Conservation (phyloP, 768 basidiomycete species). For the Clavulina sp. region DNA sequence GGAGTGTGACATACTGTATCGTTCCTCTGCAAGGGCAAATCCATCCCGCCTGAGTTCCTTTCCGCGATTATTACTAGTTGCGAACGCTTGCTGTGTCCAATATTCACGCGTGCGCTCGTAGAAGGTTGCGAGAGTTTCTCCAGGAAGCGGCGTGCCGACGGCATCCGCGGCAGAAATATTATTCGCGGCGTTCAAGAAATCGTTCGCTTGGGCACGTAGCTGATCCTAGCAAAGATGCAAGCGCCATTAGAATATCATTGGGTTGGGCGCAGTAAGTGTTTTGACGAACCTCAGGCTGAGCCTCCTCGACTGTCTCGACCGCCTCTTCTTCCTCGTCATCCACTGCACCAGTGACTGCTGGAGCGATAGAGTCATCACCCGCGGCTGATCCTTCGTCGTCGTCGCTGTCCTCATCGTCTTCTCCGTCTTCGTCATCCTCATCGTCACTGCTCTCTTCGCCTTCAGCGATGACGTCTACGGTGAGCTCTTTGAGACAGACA, state of each 20-base stretch:
- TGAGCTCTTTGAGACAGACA: slow-evolving; percentile 51
- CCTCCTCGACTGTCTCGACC: slow-evolving; percentile 12
- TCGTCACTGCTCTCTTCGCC: slow-evolving; percentile 16
- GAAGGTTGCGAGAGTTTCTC: slow-evolving; percentile 69
- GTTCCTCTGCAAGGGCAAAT: slow-evolving; percentile 54
- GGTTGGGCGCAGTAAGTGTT: neutral
- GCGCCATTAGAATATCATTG: neutral
- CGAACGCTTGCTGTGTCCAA: slow-evolving; percentile 61
- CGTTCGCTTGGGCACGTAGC: slow-evolving; percentile 27
- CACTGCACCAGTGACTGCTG: slow-evolving; percentile 16
- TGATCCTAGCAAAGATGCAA: slow-evolving; percentile 17
- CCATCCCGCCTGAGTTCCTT: slow-evolving; percentile 65
- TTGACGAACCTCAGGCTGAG: neutral
- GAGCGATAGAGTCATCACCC: slow-evolving; percentile 6
- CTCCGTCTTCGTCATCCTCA: slow-evolving; percentile 34
- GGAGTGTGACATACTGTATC: slow-evolving; percentile 39
- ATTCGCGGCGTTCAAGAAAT: slow-evolving; percentile 44
- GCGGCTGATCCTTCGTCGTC: slow-evolving; percentile 22
- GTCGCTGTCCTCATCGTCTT: slow-evolving; percentile 26
- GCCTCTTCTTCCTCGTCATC: slow-evolving; percentile 14
- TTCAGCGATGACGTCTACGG: slow-evolving; percentile 38
- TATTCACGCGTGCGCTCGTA: slow-evolving; percentile 68
- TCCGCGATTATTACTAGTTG: slow-evolving; percentile 44
- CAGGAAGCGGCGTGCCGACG: slow-evolving; percentile 63
- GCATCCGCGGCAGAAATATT: slow-evolving; percentile 53